phyloP scores from a whole-genome alignment of 2,329 filamentous ascomycete genomes.

The Nothophoma quercina region DNA sequence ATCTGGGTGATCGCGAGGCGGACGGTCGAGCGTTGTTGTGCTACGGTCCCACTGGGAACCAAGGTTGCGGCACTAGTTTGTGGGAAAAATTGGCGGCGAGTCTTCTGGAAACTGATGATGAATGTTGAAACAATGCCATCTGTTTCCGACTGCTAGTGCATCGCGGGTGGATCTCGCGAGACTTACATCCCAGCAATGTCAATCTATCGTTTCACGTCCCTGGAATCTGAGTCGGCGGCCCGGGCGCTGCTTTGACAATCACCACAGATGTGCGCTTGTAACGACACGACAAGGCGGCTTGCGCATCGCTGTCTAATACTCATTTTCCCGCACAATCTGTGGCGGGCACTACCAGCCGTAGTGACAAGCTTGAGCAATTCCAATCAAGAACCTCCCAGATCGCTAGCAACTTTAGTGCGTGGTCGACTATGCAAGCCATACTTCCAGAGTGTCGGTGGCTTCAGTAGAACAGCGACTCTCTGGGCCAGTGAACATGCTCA shows the following conservation, averaged over 20 bases:
- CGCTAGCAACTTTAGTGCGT: slow-evolving; percentile 10
- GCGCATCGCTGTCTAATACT: background rate
- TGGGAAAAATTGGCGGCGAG: background rate
- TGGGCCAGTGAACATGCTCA: background rate
- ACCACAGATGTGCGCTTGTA: slow-evolving; percentile 1
- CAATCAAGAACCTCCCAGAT: slow-evolving; percentile 21
- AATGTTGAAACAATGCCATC: slow-evolving; percentile 21
- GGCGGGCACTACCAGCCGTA: slow-evolving; percentile 10
- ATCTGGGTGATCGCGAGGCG: slow-evolving; percentile 3
- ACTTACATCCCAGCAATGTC: slow-evolving; percentile 17
- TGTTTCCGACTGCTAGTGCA: slow-evolving; percentile 7
- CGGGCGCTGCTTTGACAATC: slow-evolving; percentile 12
- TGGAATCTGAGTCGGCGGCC: slow-evolving; percentile 17
- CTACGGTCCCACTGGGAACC: slow-evolving; percentile 2
- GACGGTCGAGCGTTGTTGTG: slow-evolving; percentile 8
- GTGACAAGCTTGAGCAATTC: slow-evolving; percentile 28
- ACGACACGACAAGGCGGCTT: background rate
- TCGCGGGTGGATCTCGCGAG: slow-evolving; percentile 14
- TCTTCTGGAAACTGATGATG: slow-evolving; percentile 16
- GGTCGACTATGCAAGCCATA: slow-evolving; percentile 15
- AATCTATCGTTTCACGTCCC: slow-evolving; percentile 38
- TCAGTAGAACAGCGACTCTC: background rate
- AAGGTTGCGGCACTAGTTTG: slow-evolving; percentile 6
- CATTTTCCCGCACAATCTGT: background rate
- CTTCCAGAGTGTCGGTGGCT: too few species aligned